Conservation (phyloP, 768 basidiomycete species). For the Tricholoma flavovirens region DNA sequence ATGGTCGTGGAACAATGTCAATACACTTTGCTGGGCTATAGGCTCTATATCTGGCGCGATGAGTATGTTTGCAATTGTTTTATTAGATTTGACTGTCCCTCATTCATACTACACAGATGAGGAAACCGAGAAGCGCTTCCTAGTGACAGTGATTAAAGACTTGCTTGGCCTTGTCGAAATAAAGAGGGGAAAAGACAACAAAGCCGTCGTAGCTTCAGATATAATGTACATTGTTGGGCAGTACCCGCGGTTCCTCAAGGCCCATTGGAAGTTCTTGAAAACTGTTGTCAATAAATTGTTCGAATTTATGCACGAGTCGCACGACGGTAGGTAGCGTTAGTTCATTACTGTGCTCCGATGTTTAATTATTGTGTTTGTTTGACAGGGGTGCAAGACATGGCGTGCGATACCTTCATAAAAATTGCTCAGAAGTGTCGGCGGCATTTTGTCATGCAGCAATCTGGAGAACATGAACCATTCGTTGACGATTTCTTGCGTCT, state of each 20-base stretch:
- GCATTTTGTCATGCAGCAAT: constrained; percentile 98
- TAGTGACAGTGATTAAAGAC: constrained; percentile 99
- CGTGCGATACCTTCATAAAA: constrained; percentile 99
- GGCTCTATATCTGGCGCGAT: constrained; percentile 98
- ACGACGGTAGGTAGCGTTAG: constrained; percentile 62
- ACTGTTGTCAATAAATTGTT: constrained; percentile 99
- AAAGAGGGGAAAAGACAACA: constrained; percentile 99
- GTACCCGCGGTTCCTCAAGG: constrained; percentile 98
- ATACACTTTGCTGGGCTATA: constrained; percentile 99
- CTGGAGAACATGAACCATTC: constrained; percentile 95
- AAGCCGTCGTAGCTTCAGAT: constrained; percentile 93
- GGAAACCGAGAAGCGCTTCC: constrained; percentile 97
- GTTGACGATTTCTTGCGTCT: constrained; percentile 93
- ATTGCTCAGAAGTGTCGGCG: constrained; percentile 97
- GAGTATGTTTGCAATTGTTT: constrained; percentile 57
- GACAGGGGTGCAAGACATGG: constrained; percentile 98
- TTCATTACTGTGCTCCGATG: background rate
- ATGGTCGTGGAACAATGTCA: constrained; percentile 99
- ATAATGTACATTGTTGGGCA: constrained; percentile 99
- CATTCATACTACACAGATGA: constrained; percentile 55
- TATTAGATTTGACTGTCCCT: background rate
- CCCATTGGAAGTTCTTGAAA: constrained; percentile 99
- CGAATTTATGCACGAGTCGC: constrained; percentile 99
- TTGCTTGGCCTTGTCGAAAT: constrained; percentile 95
- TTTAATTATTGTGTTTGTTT: background rate